phyloP scores from a whole-genome alignment of 2,329 filamentous ascomycete species.

The Pseudogymnoascus sp. region DNA sequence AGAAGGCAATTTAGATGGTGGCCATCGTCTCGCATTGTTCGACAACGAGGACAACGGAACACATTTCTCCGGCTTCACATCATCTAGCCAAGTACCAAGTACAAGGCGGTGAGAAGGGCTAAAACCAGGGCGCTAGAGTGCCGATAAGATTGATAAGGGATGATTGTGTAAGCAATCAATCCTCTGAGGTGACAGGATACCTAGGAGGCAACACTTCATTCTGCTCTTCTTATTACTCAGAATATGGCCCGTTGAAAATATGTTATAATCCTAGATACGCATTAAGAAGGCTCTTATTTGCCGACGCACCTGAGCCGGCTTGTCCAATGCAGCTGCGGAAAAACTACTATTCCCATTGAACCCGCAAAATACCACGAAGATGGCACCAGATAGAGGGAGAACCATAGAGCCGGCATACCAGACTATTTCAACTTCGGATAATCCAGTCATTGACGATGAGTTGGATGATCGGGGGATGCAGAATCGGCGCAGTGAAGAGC shows the following conservation, averaged over 20 bases:
- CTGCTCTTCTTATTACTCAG: background rate
- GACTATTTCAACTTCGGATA: background rate
- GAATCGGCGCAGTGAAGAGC: conserved; percentile 22
- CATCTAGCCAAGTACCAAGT: background rate
- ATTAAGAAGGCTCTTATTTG: background rate
- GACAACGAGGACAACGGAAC: background rate
- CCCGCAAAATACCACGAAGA: background rate
- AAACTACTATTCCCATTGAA: background rate
- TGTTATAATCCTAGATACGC: background rate
- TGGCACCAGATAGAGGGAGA: conserved; percentile 5
- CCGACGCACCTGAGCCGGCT: background rate
- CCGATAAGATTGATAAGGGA: background rate
- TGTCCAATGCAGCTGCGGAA: background rate
- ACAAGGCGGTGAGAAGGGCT: background rate
- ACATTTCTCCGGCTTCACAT: too few species aligned
- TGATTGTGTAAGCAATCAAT: background rate
- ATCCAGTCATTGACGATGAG: background rate
- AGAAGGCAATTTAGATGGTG: background rate
- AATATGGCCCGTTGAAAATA: background rate
- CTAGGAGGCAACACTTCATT: background rate
- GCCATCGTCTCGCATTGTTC: background rate
- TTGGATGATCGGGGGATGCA: background rate
- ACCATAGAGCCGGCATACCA: conserved; percentile 2
- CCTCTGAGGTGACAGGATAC: background rate
- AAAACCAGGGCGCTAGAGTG: background rate